Evolutionary conservation across 208 protist genomes (phyloP).

Genomic region (Wallacemonas sp.): DNA sequence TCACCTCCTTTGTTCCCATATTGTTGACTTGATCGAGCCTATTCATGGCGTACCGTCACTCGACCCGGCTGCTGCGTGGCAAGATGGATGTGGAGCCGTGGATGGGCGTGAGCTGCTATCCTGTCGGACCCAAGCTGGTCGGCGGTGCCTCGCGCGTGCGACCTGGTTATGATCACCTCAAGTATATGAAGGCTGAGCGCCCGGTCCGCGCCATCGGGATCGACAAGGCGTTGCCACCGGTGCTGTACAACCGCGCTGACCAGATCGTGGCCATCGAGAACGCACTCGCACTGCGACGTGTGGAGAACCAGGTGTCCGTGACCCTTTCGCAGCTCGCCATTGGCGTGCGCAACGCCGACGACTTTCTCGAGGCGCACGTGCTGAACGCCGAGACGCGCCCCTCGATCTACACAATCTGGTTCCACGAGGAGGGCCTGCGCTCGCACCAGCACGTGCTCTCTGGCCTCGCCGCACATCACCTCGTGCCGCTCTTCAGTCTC

Average conservation of each 20-base stretch:
- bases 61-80: conserved; percentile 47
- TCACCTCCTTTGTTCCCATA: not conserved
- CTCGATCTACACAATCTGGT: conserved; percentile 86
- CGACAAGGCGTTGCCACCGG: conserved; percentile 63
- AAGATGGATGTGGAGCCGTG: conserved; percentile 64
- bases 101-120: conserved; percentile 83
- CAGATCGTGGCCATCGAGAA: conserved; percentile 87
- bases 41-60: conserved; percentile 23
- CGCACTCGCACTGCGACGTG: conserved; percentile 76
- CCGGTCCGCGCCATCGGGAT: conserved; percentile 77
- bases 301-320: conserved; percentile 82
- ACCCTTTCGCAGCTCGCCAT: conserved; percentile 83
- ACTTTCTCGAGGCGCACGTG: conserved; percentile 85
- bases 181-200: conserved; percentile 51
- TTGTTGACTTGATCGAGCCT: not conserved
- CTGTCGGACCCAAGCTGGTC: conserved; percentile 54
- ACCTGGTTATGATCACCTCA: conserved; percentile 74
- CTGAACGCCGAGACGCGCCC: conserved; percentile 73
- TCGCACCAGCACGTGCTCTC: conserved; percentile 80
- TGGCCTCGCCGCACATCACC: conserved; percentile 76
- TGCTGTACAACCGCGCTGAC: conserved; percentile 84
- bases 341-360: conserved; percentile 84
- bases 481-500: conserved; percentile 89
- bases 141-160: conserved; percentile 56
- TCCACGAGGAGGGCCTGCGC: conserved; percentile 81